phyloP scores from a whole-genome alignment of 768 basidiomycete species.

The Xerocomus potaroensis region DNA sequence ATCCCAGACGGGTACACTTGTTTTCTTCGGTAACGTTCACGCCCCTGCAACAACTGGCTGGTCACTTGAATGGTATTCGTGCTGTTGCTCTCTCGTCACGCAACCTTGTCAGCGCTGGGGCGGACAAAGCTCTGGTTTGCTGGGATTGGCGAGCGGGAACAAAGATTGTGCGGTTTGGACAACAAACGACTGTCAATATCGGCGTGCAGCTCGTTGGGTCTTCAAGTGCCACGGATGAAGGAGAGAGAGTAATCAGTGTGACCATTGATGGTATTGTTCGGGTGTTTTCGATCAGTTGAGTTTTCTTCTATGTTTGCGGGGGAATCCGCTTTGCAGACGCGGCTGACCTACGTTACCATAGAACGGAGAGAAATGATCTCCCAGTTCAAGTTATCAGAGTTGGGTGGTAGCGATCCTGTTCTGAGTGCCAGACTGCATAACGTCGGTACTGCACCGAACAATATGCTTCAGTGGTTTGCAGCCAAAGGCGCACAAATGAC shows the following conservation, averaged over 20 bases:
- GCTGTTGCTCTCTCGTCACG: constrained; percentile 83
- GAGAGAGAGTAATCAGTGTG: constrained; percentile 83
- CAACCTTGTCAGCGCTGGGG: constrained; percentile 81
- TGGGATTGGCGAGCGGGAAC: constrained; percentile 90
- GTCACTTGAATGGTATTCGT: constrained; percentile 85
- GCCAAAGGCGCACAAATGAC: constrained; percentile 90
- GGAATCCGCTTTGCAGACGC: not conserved
- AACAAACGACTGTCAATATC: constrained; percentile 89
- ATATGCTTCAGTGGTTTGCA: constrained; percentile 94
- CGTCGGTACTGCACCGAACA: constrained; percentile 77
- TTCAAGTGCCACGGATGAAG: constrained; percentile 41
- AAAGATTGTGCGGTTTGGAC: constrained; percentile 87
- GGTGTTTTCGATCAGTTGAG: constrained; percentile 85
- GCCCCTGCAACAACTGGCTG: constrained; percentile 77
- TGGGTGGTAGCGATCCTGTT: constrained; percentile 64
- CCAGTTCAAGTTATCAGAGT: constrained; percentile 81
- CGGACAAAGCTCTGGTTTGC: constrained; percentile 70
- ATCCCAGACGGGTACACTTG: constrained; percentile 73
- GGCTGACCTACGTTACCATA: constrained; percentile 22
- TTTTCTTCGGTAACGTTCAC: constrained; percentile 84
- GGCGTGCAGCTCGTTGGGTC: constrained; percentile 80
- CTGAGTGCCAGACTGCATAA: constrained; percentile 66
- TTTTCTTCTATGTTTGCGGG: constrained; percentile 12
- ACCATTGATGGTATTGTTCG: constrained; percentile 91
- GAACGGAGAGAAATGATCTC: constrained; percentile 84